These are phyloP conservation scores for Aspergillus funiculosus DNA, from an alignment of 495 filamentous ascomycete genomes.

Conservation along the genomic window DNA sequence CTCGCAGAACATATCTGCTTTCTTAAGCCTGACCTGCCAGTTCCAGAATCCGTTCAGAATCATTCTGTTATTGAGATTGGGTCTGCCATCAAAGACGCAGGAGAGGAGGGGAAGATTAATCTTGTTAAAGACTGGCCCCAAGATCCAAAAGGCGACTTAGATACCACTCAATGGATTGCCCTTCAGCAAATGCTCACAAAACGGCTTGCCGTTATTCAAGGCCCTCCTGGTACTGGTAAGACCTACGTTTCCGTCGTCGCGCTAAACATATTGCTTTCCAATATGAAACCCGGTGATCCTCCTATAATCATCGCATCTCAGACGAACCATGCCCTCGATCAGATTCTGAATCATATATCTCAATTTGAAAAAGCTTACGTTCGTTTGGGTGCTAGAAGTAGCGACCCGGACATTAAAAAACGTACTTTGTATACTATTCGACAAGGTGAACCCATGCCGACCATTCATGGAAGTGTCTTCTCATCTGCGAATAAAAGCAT, in stretches of 20 bases:
- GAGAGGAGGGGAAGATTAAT: slow-evolving; percentile 29
- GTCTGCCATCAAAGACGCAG: slow-evolving; percentile 19
- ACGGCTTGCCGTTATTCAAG: slow-evolving; percentile 74
- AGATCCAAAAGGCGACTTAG: slow-evolving; percentile 47
- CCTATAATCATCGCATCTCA: slow-evolving; percentile 77
- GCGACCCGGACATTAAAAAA: slow-evolving; percentile 58
- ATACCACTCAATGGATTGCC: slow-evolving; percentile 63
- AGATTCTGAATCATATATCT: slow-evolving; percentile 65
- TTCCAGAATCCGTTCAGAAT: slow-evolving; percentile 46
- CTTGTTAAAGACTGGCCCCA: slow-evolving; percentile 50
- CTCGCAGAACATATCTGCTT: slow-evolving; percentile 56
- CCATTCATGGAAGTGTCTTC: slow-evolving; percentile 30
- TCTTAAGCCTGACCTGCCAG: slow-evolving; percentile 39
- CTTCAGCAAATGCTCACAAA: slow-evolving; percentile 67
- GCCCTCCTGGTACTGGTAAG: slow-evolving; percentile 89
- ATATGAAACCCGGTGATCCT: slow-evolving; percentile 53
- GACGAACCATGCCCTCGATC: slow-evolving; percentile 92
- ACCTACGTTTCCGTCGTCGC: slow-evolving; percentile 72
- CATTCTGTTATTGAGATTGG: slow-evolving; percentile 45
- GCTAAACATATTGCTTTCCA: slow-evolving; percentile 60
- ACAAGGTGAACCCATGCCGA: slow-evolving; percentile 18
- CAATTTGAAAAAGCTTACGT: slow-evolving; percentile 60
- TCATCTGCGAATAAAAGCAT: slow-evolving; percentile 33
- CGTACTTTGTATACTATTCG: slow-evolving; percentile 62
- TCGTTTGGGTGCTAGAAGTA: slow-evolving; percentile 74